Evolutionary conservation across 83 land plant genomes (phyloP).

Genomic region (Larix sibirica): DNA sequence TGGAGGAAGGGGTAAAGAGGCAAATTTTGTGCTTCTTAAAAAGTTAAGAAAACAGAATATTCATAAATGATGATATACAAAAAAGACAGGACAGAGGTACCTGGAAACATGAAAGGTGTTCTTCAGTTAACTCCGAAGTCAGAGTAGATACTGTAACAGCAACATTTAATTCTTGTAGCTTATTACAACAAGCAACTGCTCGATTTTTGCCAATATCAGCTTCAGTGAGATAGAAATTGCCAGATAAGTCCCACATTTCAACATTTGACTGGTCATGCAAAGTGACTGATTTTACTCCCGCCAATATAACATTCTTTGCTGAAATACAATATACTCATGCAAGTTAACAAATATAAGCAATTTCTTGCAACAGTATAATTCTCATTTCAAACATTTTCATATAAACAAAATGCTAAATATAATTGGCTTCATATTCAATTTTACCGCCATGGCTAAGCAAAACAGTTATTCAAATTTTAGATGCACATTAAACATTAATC

Average conservation of each 20-base stretch:
- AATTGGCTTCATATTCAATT: too few species aligned
- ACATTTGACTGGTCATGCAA: constrained; percentile 72
- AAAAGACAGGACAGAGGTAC: constrained; percentile 14
- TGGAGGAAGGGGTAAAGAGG: too few species aligned
- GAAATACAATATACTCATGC: constrained; percentile 21
- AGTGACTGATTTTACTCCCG: constrained; percentile 84
- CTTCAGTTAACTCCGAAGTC: constrained; percentile 49
- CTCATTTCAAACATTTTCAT: too few species aligned
- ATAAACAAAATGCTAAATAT: too few species aligned
- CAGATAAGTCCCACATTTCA: constrained; percentile 75
- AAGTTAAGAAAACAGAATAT: too few species aligned
- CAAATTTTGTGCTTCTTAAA: too few species aligned
- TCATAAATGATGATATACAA: too few species aligned
- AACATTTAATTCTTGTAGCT: constrained; percentile 75
- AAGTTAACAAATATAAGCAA: background rate
- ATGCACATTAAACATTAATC: too few species aligned
- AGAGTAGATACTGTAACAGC: constrained; percentile 53
- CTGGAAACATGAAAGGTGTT: constrained; percentile 64
- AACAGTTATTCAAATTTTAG: too few species aligned
- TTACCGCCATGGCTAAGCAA: too few species aligned
- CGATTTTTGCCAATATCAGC: constrained; percentile 79
- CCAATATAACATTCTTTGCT: constrained; percentile 83
- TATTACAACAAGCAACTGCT: constrained; percentile 67
- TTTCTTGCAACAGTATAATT: too few species aligned
- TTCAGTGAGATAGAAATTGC: constrained; percentile 75